Evolutionary conservation across 1,284 basidiomycete genomes (phyloP).

Genomic region (Tetrapyrgos nigripes): DNA sequence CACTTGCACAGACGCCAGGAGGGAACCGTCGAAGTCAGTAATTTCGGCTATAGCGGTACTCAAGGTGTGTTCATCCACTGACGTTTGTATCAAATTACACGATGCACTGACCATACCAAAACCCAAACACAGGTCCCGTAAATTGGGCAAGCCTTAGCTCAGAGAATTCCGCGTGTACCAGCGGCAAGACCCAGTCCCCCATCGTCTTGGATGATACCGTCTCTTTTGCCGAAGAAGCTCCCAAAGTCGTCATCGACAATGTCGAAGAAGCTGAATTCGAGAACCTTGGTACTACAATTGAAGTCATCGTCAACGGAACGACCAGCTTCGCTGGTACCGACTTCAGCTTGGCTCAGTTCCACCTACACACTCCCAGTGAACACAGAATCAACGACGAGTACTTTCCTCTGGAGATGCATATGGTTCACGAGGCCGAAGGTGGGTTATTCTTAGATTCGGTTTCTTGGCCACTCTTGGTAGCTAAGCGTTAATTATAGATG

Average conservation of each 20-base stretch:
- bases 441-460: background rate
- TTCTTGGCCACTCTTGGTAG: background rate
- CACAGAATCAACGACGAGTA: constrained; percentile 26
- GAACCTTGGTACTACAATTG: constrained; percentile 26
- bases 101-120: no score
- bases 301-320: constrained; percentile 22
- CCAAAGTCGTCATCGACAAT: constrained; percentile 17
- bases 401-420: constrained; percentile 25
- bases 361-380: constrained; percentile 27
- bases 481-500: constrained; percentile 13
- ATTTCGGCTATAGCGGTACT: constrained; percentile 22
- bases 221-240: constrained; percentile 14
- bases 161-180: constrained; percentile 22
- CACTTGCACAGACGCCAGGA: background rate
- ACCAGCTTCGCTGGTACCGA: constrained; percentile 21
- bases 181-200: constrained; percentile 22
- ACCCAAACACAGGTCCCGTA: constrained; percentile 15
- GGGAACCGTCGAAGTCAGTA: constrained; percentile 19
- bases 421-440: constrained; percentile 25
- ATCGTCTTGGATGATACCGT: constrained; percentile 20
- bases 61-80: no score
- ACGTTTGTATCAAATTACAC: no score
- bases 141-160: constrained; percentile 24
- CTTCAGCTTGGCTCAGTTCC: constrained; percentile 25
- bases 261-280: constrained; percentile 26